Evolutionary conservation across 2,329 filamentous ascomycete species (phyloP).

Genomic region (Phoma sp.): DNA sequence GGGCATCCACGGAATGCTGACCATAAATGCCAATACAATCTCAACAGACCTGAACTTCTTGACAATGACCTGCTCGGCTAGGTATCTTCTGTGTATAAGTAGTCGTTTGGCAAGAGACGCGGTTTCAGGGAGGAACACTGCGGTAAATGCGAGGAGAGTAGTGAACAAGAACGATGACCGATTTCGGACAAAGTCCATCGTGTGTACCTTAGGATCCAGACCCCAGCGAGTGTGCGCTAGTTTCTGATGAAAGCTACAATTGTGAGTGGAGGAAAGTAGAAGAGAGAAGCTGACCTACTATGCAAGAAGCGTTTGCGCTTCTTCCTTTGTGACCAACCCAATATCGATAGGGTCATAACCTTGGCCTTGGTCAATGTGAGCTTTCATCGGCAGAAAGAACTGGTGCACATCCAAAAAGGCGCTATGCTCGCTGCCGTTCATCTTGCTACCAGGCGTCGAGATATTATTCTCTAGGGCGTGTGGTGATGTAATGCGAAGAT

Average conservation of each 20-base stretch:
- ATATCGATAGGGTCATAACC: slow-evolving; percentile 73
- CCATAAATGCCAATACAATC: slow-evolving; percentile 76
- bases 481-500: slow-evolving; percentile 63
- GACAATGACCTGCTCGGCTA: slow-evolving; percentile 67
- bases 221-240: slow-evolving; percentile 77
- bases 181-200: slow-evolving; percentile 66
- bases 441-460: slow-evolving; percentile 37
- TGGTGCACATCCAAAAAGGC: slow-evolving; percentile 61
- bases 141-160: slow-evolving; percentile 71
- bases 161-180: slow-evolving; percentile 75
- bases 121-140: slow-evolving; percentile 69
- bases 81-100: slow-evolving; percentile 66
- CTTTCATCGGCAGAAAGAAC: slow-evolving; percentile 71
- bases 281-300: slow-evolving; percentile 59
- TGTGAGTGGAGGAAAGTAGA: neutral
- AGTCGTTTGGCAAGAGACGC: slow-evolving; percentile 69
- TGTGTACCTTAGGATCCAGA: slow-evolving; percentile 71
- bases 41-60: slow-evolving; percentile 72
- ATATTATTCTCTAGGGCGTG: slow-evolving; percentile 24
- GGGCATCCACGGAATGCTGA: slow-evolving; percentile 78
- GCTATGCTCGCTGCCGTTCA: slow-evolving; percentile 42
- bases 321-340: slow-evolving; percentile 69
- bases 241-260: slow-evolving; percentile 68
- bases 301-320: slow-evolving; percentile 67
- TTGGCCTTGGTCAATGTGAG: slow-evolving; percentile 66